Percentiles rank a stretch among this genome's conserved stretches.
Conservation (phyloP, 1,284 basidiomycete genomes). For the Fistulina hepatica region DNA sequence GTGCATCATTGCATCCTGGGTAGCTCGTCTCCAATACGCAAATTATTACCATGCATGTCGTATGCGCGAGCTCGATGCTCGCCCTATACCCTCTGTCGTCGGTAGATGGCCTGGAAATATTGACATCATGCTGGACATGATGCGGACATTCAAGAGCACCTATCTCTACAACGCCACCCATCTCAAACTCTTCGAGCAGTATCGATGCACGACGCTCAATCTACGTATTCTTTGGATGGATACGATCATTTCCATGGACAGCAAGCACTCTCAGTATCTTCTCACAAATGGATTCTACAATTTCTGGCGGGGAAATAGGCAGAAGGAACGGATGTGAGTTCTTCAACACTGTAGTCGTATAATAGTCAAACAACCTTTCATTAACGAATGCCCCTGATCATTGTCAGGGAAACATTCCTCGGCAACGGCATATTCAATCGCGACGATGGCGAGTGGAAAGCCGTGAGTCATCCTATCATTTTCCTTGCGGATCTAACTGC, state of each 20-base stretch:
- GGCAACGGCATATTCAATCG: constrained; percentile 67
- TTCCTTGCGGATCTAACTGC: constrained; percentile 24
- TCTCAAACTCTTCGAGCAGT: constrained; percentile 55
- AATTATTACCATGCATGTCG: constrained; percentile 30
- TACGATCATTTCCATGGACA: constrained; percentile 63
- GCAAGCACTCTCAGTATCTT: constrained; percentile 56
- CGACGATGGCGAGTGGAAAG: constrained; percentile 54
- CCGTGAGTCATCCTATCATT: constrained; percentile 24
- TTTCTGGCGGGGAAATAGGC: constrained; percentile 51
- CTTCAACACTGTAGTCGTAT: constrained; percentile 2
- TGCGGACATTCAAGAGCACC: constrained; percentile 40
- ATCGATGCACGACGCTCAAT: constrained; percentile 57
- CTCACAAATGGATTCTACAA: constrained; percentile 52
- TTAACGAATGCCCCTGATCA: not conserved
- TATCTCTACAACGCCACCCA: too few relatives aligned
- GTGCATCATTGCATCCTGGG: constrained; percentile 33
- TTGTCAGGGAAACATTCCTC: constrained; percentile 49
- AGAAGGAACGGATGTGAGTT: constrained; percentile 53
- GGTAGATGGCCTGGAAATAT: constrained; percentile 68
- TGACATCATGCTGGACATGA: constrained; percentile 49
- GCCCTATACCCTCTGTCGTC: constrained; percentile 41
- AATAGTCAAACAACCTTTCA: not conserved
- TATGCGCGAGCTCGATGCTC: constrained; percentile 36
- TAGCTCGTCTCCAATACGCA: constrained; percentile 26
- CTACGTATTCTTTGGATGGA: constrained; percentile 55